Conservation (phyloP, 2,329 filamentous ascomycete species). For the Colletotrichum sp. region DNA sequence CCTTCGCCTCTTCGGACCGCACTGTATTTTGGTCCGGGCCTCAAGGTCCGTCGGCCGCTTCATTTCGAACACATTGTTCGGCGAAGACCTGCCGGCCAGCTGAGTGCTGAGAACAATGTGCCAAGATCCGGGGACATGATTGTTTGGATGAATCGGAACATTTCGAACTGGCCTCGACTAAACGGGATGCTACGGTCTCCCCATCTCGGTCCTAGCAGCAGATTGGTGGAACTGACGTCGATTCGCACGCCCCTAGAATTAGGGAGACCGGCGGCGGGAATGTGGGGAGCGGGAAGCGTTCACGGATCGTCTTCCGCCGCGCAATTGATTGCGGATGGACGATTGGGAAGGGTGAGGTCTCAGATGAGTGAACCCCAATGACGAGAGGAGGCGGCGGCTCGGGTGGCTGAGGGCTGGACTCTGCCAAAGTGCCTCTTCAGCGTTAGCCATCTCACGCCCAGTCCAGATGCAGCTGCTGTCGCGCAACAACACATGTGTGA, state of each 20-base stretch:
- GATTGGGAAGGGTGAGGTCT: neutral
- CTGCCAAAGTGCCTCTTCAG: neutral
- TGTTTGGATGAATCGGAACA: constrained; percentile 2
- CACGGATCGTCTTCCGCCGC: constrained; percentile 20
- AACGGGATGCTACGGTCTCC: neutral
- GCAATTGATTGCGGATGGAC: constrained; percentile 9
- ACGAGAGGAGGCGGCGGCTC: neutral
- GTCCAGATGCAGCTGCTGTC: neutral
- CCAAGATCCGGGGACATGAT: constrained; percentile 1
- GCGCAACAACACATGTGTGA: neutral
- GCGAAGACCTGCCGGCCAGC: neutral
- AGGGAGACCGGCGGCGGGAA: constrained; percentile 5
- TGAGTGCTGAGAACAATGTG: neutral
- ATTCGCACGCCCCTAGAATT: constrained; percentile 1
- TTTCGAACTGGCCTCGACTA: neutral
- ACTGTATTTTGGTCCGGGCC: neutral
- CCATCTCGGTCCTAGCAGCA: constrained; percentile 3
- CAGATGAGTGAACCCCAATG: neutral
- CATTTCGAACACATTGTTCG: neutral
- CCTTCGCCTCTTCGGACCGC: neutral
- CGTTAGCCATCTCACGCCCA: neutral
- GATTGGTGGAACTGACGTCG: constrained; percentile 16
- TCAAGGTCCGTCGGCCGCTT: neutral
- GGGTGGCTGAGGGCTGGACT: neutral
- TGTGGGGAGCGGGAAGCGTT: constrained; percentile 20